Evolutionary conservation across 345 rosid species (phyloP).

Genomic region (Eucalyptus camaldulensis): DNA sequence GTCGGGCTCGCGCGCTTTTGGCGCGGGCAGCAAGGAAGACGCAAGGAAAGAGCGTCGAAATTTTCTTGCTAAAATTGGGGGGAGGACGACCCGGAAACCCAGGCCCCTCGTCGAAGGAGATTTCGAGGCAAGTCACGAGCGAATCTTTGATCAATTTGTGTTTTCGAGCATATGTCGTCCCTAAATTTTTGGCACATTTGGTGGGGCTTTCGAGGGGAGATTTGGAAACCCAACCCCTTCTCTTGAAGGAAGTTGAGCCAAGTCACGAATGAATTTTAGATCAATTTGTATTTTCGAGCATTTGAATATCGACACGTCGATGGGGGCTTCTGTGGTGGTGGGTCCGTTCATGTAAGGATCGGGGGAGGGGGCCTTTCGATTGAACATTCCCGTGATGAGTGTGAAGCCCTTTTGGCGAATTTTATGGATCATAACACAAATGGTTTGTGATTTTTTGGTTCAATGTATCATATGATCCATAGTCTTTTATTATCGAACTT

Average conservation of each 20-base stretch:
- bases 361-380: rapidly evolving
- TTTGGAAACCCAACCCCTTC: too few relatives aligned
- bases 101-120: background rate
- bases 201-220: too few relatives aligned
- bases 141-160: background rate
- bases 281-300: rapidly evolving
- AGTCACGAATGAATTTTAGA: rapidly evolving
- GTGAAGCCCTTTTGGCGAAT: rapidly evolving
- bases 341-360: too few relatives aligned
- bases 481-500: too few relatives aligned
- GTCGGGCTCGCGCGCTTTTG: background rate
- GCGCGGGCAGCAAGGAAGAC: background rate
- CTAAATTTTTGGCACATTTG: rapidly evolving
- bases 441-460: too few relatives aligned
- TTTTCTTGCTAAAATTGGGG: background rate
- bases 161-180: rapidly evolving
- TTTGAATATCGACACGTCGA: rapidly evolving
- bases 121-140: background rate
- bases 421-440: background rate
- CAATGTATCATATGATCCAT: too few relatives aligned
- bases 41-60: background rate
- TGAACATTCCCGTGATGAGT: background rate
- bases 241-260: too few relatives aligned
- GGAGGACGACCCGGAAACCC: background rate
- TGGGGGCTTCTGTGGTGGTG: too few relatives aligned